Evolutionary conservation across 2,329 filamentous ascomycete genomes (phyloP).

Genomic region (Neonectria coccinea): DNA sequence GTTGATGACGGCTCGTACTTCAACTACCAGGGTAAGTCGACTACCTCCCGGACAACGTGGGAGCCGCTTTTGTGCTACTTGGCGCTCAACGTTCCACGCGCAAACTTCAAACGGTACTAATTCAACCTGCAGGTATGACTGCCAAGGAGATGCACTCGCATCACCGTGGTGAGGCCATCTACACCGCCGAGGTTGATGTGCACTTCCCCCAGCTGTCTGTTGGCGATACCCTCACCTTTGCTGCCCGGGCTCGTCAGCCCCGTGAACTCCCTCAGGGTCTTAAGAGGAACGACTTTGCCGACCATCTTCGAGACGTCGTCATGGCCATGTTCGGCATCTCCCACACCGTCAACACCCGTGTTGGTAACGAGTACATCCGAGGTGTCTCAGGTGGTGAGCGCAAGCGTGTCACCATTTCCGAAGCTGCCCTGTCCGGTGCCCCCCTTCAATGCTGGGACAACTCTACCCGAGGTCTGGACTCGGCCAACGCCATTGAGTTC

Average conservation of each 20-base stretch:
- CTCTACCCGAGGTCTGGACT: slow-evolving; percentile 79
- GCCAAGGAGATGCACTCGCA: slow-evolving; percentile 80
- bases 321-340: slow-evolving; percentile 82
- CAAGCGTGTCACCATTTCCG: slow-evolving; percentile 73
- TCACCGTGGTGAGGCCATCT: slow-evolving; percentile 88
- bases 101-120: slow-evolving; percentile 13
- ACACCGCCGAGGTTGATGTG: slow-evolving; percentile 86
- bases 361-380: slow-evolving; percentile 80
- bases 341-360: slow-evolving; percentile 78
- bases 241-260: slow-evolving; percentile 76
- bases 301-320: slow-evolving; percentile 76
- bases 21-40: slow-evolving; percentile 78
- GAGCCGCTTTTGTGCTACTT: slow-evolving; percentile 22
- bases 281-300: slow-evolving; percentile 64
- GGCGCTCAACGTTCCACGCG: slow-evolving; percentile 14
- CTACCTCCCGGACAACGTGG: slow-evolving; percentile 11
- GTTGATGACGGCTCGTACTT: slow-evolving; percentile 78
- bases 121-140: slow-evolving; percentile 62
- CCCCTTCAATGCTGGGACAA: slow-evolving; percentile 78
- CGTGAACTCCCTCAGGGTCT: slow-evolving; percentile 70
- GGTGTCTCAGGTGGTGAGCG: slow-evolving; percentile 81
- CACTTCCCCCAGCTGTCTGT: slow-evolving; percentile 84
- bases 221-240: slow-evolving; percentile 83
- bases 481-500: slow-evolving; percentile 81
- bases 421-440: slow-evolving; percentile 69